Conservation (phyloP, 495 filamentous ascomycete genomes). For the Podospora sp. region DNA sequence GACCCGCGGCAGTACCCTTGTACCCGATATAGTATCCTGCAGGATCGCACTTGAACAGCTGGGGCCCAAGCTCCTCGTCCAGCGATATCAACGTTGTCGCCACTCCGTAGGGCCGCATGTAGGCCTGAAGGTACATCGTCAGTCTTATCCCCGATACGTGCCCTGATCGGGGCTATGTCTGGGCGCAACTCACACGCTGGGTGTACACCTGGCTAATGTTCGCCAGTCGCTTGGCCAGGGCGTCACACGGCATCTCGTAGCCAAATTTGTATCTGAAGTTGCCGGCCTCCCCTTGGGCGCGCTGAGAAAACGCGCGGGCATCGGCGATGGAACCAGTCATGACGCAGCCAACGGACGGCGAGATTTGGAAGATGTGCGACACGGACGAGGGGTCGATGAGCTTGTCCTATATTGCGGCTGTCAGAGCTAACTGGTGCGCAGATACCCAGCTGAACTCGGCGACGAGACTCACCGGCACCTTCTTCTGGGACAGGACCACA, state of each 20-base stretch:
- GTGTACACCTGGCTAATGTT: conserved; percentile 99
- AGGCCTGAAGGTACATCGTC: conserved; percentile 63
- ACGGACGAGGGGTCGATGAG: conserved; percentile 97
- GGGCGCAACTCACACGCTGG: conserved; percentile 70
- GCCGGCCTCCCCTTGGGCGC: conserved; percentile 92
- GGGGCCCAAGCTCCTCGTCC: conserved; percentile 90
- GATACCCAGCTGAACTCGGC: conserved; percentile 5
- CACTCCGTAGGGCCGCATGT: conserved; percentile 97
- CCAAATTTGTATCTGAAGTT: conserved; percentile 98
- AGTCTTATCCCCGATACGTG: conserved; percentile 20
- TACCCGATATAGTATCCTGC: conserved; percentile 97
- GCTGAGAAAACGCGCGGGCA: conserved; percentile 86
- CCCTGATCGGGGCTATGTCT: conserved; percentile 6
- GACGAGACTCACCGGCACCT: conserved; percentile 81
- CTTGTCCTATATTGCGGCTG: conserved; percentile 73
- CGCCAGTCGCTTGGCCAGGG: conserved; percentile 90
- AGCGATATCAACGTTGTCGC: conserved; percentile 92
- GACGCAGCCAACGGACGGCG: conserved; percentile 93
- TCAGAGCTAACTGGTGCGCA: conserved; percentile 30
- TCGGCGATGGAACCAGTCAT: conserved; percentile 99
- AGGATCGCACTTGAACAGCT: conserved; percentile 97
- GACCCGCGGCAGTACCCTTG: conserved; percentile 95
- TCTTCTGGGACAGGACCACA: conserved; percentile 97
- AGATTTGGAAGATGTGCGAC: conserved; percentile 95
- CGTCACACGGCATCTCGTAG: conserved; percentile 99